Conservation (phyloP, 106 monocot genomes). For the Acanthochlamys bracteata region DNA sequence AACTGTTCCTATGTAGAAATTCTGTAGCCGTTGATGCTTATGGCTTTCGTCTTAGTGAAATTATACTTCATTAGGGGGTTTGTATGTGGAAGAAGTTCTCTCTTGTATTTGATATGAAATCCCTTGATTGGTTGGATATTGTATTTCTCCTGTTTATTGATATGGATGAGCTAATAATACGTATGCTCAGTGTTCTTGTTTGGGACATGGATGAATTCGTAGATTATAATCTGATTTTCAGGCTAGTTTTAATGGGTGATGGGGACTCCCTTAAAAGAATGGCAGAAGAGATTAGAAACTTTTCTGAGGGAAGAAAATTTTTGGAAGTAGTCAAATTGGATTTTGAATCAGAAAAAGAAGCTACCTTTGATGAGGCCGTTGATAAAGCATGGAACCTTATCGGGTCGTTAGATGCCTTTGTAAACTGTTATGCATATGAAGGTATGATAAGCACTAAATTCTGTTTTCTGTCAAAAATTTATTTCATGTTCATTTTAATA, state of each 20-base stretch:
- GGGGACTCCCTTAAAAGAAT: constrained; percentile 32
- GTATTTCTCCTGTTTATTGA: too few species aligned
- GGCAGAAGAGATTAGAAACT: constrained; percentile 27
- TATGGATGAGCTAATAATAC: too few species aligned
- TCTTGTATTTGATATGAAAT: too few species aligned
- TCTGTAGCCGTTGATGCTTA: too few species aligned
- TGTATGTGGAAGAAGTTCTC: too few species aligned
- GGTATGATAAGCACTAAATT: constrained; percentile 30
- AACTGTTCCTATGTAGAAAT: too few species aligned
- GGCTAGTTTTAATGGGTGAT: constrained; percentile 80
- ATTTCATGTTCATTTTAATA: too few species aligned
- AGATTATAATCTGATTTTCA: constrained; percentile 10
- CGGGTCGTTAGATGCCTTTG: constrained; percentile 68
- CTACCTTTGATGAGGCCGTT: constrained; percentile 57
- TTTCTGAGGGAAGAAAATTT: constrained; percentile 18
- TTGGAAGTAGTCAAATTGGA: constrained; percentile 63
- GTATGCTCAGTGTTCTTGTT: too few species aligned
- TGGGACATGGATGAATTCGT: too few species aligned
- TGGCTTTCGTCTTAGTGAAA: too few species aligned
- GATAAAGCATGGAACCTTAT: constrained; percentile 52
- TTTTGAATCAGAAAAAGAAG: constrained; percentile 55
- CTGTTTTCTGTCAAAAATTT: background rate
- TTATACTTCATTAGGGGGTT: too few species aligned
- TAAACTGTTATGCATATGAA: constrained; percentile 75
- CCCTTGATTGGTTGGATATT: too few species aligned